A percentile compares a stretch with the other conserved stretches of the same genome.
These are phyloP conservation scores for Suhomyces panamericanus DNA, from an alignment of 1,139 yeast genomes.

Conservation along the genomic window DNA sequence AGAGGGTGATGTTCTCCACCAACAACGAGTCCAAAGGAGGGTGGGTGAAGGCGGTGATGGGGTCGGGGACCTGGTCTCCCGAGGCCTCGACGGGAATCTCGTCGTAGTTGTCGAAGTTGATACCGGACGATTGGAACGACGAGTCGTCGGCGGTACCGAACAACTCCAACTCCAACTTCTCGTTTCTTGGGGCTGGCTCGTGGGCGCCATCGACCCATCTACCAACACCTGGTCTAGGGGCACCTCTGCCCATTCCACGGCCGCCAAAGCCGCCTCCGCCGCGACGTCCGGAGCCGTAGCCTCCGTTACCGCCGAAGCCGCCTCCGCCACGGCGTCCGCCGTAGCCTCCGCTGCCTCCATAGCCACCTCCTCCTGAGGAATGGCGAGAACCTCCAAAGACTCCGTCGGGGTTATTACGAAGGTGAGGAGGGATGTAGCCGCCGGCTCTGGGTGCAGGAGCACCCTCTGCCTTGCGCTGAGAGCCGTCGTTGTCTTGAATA, in stretches of 20 bases:
- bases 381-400: constrained; percentile 18
- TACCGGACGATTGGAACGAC: constrained; percentile 88
- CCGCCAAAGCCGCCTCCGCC: constrained; percentile 33
- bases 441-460: constrained; percentile 9
- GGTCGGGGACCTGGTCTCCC: constrained; percentile 94
- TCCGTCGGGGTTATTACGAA: constrained; percentile 34
- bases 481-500: constrained; percentile 26
- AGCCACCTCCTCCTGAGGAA: constrained; percentile 23
- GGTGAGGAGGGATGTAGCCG: constrained; percentile 70
- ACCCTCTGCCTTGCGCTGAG: constrained; percentile 13
- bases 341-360: constrained; percentile 20
- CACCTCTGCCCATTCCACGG: constrained; percentile 28
- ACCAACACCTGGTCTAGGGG: constrained; percentile 54
- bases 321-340: constrained; percentile 9
- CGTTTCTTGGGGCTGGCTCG: constrained; percentile 75
- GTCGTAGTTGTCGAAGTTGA: constrained; percentile 96
- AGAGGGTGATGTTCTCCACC: constrained; percentile 81
- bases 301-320: constrained; percentile 15
- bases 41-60: constrained; percentile 80
- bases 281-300: constrained; percentile 25
- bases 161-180: constrained; percentile 71
- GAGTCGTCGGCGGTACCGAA: constrained; percentile 89
- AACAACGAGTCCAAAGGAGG: constrained; percentile 91
- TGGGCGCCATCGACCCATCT: constrained; percentile 88
- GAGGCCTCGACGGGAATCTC: constrained; percentile 98